Evolutionary conservation across 2,329 filamentous ascomycete genomes (phyloP), one percentile per base, ranked within the genome.

Genomic region (Trichoderma gracile): DNA sequence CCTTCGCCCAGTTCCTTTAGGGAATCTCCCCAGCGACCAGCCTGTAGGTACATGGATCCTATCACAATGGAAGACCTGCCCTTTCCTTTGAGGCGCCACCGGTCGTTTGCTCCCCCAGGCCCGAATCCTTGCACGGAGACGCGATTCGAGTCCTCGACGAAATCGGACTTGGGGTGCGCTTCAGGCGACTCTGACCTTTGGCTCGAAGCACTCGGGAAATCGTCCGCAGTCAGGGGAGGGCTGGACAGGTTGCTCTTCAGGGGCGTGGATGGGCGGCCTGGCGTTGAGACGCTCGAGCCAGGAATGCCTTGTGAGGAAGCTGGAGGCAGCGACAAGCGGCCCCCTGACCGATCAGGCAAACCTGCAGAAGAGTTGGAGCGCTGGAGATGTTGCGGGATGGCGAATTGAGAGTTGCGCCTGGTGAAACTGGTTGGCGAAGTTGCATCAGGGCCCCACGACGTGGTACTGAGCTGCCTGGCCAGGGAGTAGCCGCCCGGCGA

Each of bases 1-100:
- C 90, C 92, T 66, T 97, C 94, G 10, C 87, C 82, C 23, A 97
- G 84, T 73, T 96, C 92, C 74, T 87, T 90, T 52, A 98, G 76
- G 8, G 94, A 93, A 77, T 98, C 93, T 54, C 83, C 86, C 93
- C 95, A 97, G 67, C 93, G 87, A 27, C 95, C 95, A 60, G 92
- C 90, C 76, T 93, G 90, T 69, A 99, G 85, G 74, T 94, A 96
- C 68, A 97, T 81, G 17, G 90, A 92, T 1, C 92, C 94, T 69
- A 96, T 83, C 9, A 96, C 85, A 64, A 97, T 88, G 23, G 87
- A 86, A 15, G 91, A 84, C 62, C 94, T 87, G 30, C 90, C 89
- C 75, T 90, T 93, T 33, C 92, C 92, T 74, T 92, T 92, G 69
- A 89, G 89, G 67, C 92, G 88, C 74, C 88, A 90, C 67, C 90